Evolutionary conservation across 345 rosid genomes (phyloP), one percentile per base, ranked within the genome.

Genomic region (Theobroma cacao): DNA sequence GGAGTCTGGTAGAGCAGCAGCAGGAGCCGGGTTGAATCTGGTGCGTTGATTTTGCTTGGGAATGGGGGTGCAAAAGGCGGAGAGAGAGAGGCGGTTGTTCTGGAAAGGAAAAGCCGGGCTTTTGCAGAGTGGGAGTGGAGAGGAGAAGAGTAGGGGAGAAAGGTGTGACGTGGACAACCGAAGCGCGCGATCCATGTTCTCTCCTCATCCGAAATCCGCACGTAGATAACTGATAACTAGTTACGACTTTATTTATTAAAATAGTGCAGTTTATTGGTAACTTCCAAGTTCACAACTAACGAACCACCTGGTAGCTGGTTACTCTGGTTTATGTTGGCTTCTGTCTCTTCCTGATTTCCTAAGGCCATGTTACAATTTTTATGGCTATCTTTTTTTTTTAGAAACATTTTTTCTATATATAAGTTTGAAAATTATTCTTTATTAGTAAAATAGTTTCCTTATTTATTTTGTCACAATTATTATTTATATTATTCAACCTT

Each of bases 1-100:
- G 45, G 58, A 47, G 58, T 75, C 52, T 6, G 79, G 79, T 31
- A 11, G 53, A 11, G 81, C 78, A 26, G 80, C 61, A 34, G 70
- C 28, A 31, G 67, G 74, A 18, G 28, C 1, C 28, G 45, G 31
- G 34, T 30, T 8, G 20, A 38, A 53, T 14, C 15, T 17, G 53
- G 17, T 14, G 33, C 74, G n/a, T 31, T 71, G 41, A 5, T 64
- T 17, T 18, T 20, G 55, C 18, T 3, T 24, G 50, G 72, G 45
- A 55, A 24, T 3, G 22, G 70, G 7, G 24, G 62, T 36, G 64
- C 77, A 28, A 43, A 28, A 45, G 41, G 58, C 64, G 52, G 26
- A 36, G 24, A 4, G 4, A 6, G 33, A 38, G 30, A 76, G 20
- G 66, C 36, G 76, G 61, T 11, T 70, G 58, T 20, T 70, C 0